Evolutionary conservation across 2,329 filamentous ascomycete genomes (phyloP), one percentile per base, ranked within the genome.

Genomic region (Didymella arachidicola): DNA sequence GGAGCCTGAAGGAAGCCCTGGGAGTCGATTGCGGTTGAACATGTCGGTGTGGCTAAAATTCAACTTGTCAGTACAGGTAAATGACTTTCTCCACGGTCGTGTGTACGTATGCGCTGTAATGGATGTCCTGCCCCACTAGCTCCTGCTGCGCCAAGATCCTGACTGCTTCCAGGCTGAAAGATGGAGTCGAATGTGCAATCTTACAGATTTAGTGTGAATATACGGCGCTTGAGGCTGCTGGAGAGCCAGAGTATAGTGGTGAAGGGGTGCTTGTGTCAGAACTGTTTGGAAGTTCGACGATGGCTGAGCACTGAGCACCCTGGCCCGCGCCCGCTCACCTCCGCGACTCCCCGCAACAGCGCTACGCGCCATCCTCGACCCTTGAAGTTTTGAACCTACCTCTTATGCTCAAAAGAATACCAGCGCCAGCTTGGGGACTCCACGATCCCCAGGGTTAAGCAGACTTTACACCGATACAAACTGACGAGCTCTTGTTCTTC

Each of bases 11-110:
- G 78, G 68, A 80, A 84, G 29, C 7, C 79, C 78, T 39, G 78
- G 78, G n/a, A 82, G 71, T 59, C 83, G 82, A 69, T 81, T 81
- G 62, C 84, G 82, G 71, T 85, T 86, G 72, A 86, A 87, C 84
- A 87, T 87, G 49, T 12, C 54, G 58, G 50, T 42, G 22, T 22
- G 22, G 22, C 22, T 22, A 3, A 22, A 22, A 22, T 22, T 22
- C 22, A 22, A 22, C 22, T 22, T 22, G 22, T 22, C 22, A 39
- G 36, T 49, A 38, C 14, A 25, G 22, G 7, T 12, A 12, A 32
- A 26, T 7, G 16, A 42, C 34, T 38, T n/a, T n/a, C n/a, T 38
- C 8, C 34, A 2, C 34, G 34, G 36, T 30, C 22, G 45, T 27
- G 46, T 43, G 47, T 59, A 67, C 65, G 66, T 66, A 65, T 63